Base-by-base conservation (phyloP, 2,329 filamentous ascomycete species). In the Sordariomycetes sp. region DNA sequence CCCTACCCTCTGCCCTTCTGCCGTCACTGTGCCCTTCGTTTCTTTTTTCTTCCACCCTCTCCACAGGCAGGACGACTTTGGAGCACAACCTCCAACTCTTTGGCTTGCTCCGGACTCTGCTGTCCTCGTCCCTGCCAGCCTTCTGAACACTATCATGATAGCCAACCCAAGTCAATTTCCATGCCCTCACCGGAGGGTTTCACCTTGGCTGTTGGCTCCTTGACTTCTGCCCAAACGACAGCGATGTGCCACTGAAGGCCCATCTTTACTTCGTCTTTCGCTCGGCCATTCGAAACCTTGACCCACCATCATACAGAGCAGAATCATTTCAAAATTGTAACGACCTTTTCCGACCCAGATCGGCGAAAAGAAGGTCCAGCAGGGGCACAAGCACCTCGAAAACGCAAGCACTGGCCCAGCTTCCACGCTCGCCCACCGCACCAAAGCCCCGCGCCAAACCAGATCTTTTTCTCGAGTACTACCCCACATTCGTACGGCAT, bases 141-240 rank as follows among this genome's bases (percentile, higher is more conserved):
- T 36, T 39, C 20, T 36, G 50, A 12, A 52, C 39, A 64, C 62
- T 69, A 72, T 70, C 67, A 72, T 72, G 70, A 71, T 64, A 68
- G 64, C 65, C 62, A 67, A 69, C 66, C 65, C 63, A 57, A 56
- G 54, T 62, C 64, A 62, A 65, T 66, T 64, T 64, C 66, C 65
- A 65, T 72, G 69, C 71, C 69, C 70, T 64, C 66, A 65, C 62
- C 66, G 70, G 70, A 72, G 70, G 61, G 69, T 72, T 59, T 64
- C 70, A 59, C 70, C 69, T 61, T 68, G 69, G 70, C 65, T 68
- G 60, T 62, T 66, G 64, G 69, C 69, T 61, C 69, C 69, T 63
- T 72, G 70, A 72, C 51, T 24, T 20, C 20, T 22, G 20, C n/a
- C 45, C 39, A 10, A n/a, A 35, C 55, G 32, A 57, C 12, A 42